A percentile compares a stretch with the other conserved stretches of the same genome.
phyloP scores from a whole-genome alignment of 306 rosid species.

The Trifolium subterraneum region DNA sequence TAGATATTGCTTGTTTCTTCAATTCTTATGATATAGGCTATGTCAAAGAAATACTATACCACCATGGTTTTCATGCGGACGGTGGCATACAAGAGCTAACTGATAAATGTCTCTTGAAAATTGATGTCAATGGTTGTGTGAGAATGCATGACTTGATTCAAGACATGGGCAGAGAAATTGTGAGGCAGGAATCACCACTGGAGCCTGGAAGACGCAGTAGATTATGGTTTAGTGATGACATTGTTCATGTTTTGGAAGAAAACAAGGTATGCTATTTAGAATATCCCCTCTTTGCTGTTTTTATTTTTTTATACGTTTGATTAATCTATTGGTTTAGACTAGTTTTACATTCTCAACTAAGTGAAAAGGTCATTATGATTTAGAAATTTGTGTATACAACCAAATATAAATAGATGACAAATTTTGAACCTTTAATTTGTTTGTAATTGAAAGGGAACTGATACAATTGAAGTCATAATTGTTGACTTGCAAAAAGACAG shows the following conservation, averaged over 20 bases:
- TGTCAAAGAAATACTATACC: slow-evolving; percentile 6
- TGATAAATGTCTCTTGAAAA: slow-evolving; percentile 13
- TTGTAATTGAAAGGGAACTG: slow-evolving; percentile 13
- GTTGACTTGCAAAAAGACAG: background rate
- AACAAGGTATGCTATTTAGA: background rate
- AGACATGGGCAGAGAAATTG: slow-evolving; percentile 34
- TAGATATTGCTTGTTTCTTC: slow-evolving; percentile 29
- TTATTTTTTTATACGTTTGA: background rate
- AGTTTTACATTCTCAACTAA: background rate
- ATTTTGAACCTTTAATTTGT: background rate
- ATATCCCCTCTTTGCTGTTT: background rate
- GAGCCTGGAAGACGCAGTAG: slow-evolving; percentile 27
- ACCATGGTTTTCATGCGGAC: slow-evolving; percentile 10
- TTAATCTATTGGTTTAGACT: background rate
- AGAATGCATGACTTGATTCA: slow-evolving; percentile 31
- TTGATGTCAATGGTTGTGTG: background rate
- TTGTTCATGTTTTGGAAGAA: slow-evolving; percentile 29
- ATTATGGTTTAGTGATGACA: slow-evolving; percentile 23
- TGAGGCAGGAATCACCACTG: slow-evolving; percentile 16
- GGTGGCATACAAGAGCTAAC: background rate
- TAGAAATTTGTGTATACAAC: background rate
- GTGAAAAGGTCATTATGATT: background rate
- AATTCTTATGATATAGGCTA: slow-evolving; percentile 16
- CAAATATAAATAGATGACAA: background rate
- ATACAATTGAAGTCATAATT: slow-evolving; percentile 12